Evolutionary conservation across 352 stramenopile species (phyloP), one percentile per base, ranked within the genome.

Genomic region (Phytophthora idaei): DNA sequence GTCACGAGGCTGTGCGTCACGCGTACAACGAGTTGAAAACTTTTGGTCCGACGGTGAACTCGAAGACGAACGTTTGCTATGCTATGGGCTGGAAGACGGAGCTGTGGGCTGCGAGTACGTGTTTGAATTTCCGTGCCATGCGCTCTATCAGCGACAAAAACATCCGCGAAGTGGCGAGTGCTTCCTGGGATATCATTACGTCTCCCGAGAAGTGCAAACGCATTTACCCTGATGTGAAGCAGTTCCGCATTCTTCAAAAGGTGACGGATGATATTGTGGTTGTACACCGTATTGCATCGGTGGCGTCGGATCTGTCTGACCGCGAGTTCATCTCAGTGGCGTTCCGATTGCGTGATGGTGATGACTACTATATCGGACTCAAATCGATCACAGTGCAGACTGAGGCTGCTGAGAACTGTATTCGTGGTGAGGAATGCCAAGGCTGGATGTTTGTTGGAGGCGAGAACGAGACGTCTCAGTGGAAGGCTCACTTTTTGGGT

Each of bases 21-120:
- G 85, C 83, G 25, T 93, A 93, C 65, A 90, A 91, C 50, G 82
- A 91, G 66, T 67, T 93, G 64, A 90, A 90, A 76, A 74, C 61
- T 12, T 92, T 92, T 50, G 83, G 83, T 34, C 85, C 85, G 32
- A 80, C 83, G 31, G 83, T 90, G 53, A 90, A 89, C 72, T 88
- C 83, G 32, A 92, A 92, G 73, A 94, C 87, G 49, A 94, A 93
- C 61, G 80, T 94, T 39, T 93, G 83, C 53, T 91, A 91, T 57
- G 84, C 87, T 31, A 94, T 94, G 85, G 87, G 87, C 11, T 94
- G 87, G 87, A 90, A 89, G 71, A 90, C 83, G 44, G 84, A 94
- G 73, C 57, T 94, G 50, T 94, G 87, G 87, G 83, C 83, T 54
- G 86, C 81, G 7, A 81, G 71, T 45, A 93, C 83, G 46, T 90